phyloP scores from a whole-genome alignment of 345 rosid species.

The Gossypium ekmanianum region DNA sequence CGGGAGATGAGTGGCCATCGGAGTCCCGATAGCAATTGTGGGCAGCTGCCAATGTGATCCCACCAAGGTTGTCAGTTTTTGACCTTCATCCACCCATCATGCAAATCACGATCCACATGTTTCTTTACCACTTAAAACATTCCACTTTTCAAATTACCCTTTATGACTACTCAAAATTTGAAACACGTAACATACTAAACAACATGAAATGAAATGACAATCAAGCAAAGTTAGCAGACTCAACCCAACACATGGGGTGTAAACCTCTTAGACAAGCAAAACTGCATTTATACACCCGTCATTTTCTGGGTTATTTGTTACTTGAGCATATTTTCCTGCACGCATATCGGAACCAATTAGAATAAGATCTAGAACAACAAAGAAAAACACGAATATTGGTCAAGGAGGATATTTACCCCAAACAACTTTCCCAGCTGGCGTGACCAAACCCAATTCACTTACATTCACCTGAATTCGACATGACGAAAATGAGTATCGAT shows the following conservation, averaged over 20 bases:
- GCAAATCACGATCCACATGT: not conserved
- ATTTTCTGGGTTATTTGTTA: constrained; percentile 87
- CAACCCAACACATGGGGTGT: too few relatives aligned
- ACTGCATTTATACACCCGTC: constrained; percentile 91
- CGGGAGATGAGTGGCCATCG: not conserved
- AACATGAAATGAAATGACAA: not conserved
- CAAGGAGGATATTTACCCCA: constrained; percentile 57
- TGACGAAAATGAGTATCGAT: not conserved
- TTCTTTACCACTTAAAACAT: not conserved
- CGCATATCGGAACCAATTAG: not conserved
- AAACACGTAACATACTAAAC: not conserved
- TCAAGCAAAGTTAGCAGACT: not conserved
- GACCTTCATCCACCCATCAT: not conserved
- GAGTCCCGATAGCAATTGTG: not conserved
- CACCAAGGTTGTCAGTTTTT: not conserved
- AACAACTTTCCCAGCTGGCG: constrained; percentile 88
- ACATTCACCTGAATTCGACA: constrained; percentile 71
- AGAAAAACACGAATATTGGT: not conserved
- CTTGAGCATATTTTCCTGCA: constrained; percentile 95
- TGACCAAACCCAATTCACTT: constrained; percentile 89
- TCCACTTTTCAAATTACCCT: not conserved
- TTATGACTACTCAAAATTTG: not conserved
- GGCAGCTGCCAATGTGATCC: not conserved
- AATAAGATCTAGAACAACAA: not conserved
- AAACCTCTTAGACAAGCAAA: constrained; percentile 56